Conservation (phyloP, 2,329 filamentous ascomycete genomes). For the Pseudogymnoascus sp. region DNA sequence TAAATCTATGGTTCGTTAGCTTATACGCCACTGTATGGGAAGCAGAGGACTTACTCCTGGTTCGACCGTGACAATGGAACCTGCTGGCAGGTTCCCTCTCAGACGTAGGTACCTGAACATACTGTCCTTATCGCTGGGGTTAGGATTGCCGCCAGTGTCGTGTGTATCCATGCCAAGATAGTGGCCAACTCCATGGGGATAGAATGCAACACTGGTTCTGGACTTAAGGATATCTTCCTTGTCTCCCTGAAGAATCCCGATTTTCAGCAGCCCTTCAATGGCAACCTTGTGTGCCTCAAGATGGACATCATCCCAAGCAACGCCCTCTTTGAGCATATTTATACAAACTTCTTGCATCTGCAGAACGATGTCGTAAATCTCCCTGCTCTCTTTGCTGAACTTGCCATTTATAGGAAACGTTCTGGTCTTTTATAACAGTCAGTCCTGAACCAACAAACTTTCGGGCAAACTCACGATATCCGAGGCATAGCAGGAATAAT, state of each 20-base stretch:
- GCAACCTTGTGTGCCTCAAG: conserved; percentile 71
- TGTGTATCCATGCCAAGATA: conserved; percentile 91
- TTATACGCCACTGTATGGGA: neutral
- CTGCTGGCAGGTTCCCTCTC: conserved; percentile 63
- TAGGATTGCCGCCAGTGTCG: conserved; percentile 71
- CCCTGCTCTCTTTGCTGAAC: conserved; percentile 60
- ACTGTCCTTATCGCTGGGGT: conserved; percentile 69
- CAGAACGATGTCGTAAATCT: conserved; percentile 76
- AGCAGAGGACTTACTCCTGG: conserved; percentile 58
- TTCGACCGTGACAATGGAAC: conserved; percentile 87
- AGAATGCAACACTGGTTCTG: conserved; percentile 80
- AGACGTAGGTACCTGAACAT: conserved; percentile 85
- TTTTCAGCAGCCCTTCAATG: conserved; percentile 65
- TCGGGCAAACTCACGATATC: conserved; percentile 44
- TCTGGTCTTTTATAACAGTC: conserved; percentile 61
- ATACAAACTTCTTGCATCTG: conserved; percentile 81
- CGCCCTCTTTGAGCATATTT: conserved; percentile 61
- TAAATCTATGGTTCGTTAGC: conserved; percentile 52
- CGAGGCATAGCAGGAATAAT: conserved; percentile 65
- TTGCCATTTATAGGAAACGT: conserved; percentile 74
- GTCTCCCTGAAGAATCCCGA: conserved; percentile 66
- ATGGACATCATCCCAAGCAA: conserved; percentile 76
- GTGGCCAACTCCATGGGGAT: conserved; percentile 85
- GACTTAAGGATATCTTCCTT: conserved; percentile 66
- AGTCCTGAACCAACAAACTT: conserved; percentile 22